Percentiles rank a stretch among this genome's conserved stretches.
Conservation (phyloP, 164 flowering plant genomes). For the Kingdonia uniflora region DNA sequence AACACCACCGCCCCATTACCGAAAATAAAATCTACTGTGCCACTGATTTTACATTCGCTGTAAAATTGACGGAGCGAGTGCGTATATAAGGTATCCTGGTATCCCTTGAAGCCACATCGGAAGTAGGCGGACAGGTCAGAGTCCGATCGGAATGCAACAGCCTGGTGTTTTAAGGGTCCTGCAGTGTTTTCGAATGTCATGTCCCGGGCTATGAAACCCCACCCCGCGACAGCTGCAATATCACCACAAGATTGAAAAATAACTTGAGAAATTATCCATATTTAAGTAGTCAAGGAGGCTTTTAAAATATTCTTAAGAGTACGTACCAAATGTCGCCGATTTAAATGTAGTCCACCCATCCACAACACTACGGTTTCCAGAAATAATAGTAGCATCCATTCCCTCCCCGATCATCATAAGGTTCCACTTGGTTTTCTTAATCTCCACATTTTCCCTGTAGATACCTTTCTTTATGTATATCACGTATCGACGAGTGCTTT, state of each 20-base stretch:
- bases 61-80: conserved; percentile 14
- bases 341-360: conserved; percentile 13
- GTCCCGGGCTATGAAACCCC: conserved; percentile 55
- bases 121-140: conserved; percentile 45
- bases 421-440: conserved; percentile 54
- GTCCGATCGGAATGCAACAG: conserved; percentile 51
- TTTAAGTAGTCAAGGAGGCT: too few species aligned
- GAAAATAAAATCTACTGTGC: conserved; percentile 18
- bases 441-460: conserved; percentile 44
- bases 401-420: conserved; percentile 59
- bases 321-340: conserved; percentile 8
- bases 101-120: conserved; percentile 33
- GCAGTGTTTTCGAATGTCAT: conserved; percentile 66
- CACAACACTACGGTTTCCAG: conserved; percentile 7
- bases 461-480: conserved; percentile 47
- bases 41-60: conserved; percentile 16
- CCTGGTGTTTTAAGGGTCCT: conserved; percentile 51
- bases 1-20: conserved; percentile 14
- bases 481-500: conserved; percentile 22
- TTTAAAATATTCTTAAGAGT: too few species aligned
- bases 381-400: conserved; percentile 26
- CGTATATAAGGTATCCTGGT: conserved; percentile 36
- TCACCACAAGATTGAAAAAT: too few species aligned
- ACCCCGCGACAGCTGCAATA: conserved; percentile 57
- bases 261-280: too few species aligned